Percentiles rank a stretch among this genome's conserved stretches.
Conservation (phyloP, 1,139 yeast species). For the Saccharomycopsis crataegensis region DNA sequence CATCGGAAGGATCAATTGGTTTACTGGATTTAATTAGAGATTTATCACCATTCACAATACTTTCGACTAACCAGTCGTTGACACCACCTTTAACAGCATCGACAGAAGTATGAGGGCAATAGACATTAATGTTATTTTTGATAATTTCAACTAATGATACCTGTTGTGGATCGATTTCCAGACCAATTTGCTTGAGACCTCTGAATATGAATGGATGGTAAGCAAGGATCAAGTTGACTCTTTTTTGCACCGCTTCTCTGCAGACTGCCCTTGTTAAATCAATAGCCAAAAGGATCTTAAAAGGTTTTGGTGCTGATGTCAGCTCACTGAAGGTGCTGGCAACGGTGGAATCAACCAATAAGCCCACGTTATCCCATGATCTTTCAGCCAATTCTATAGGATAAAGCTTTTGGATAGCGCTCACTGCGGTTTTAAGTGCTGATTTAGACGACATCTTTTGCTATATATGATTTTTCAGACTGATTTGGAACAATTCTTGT, state of each 20-base stretch:
- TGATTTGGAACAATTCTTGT: too few relatives aligned
- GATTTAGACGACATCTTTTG: background rate
- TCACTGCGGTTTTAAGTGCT: conserved; percentile 34
- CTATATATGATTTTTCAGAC: too few relatives aligned
- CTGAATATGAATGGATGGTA: conserved; percentile 94
- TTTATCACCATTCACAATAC: conserved; percentile 33
- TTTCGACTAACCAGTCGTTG: conserved; percentile 80
- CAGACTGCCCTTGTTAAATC: conserved; percentile 83
- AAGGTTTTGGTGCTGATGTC: conserved; percentile 3
- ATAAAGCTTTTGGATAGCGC: conserved; percentile 57
- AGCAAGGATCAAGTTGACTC: conserved; percentile 58
- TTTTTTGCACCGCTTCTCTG: conserved; percentile 63
- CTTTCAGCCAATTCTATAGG: conserved; percentile 74
- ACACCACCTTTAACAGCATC: conserved; percentile 92
- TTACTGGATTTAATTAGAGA: conserved; percentile 31
- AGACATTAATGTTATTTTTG: conserved; percentile 73
- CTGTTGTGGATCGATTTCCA: conserved; percentile 67
- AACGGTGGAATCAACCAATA: conserved; percentile 56
- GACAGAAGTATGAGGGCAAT: conserved; percentile 93
- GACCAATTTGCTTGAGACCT: conserved; percentile 71
- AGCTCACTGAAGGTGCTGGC: conserved; percentile 8
- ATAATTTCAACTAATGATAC: conserved; percentile 63
- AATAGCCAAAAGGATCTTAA: conserved; percentile 61
- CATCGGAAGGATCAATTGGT: conserved; percentile 26
- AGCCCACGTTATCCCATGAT: conserved; percentile 92